Base-by-base conservation (phyloP, 371 early-diverging fungal species). In the Massospora cicadina region DNA sequence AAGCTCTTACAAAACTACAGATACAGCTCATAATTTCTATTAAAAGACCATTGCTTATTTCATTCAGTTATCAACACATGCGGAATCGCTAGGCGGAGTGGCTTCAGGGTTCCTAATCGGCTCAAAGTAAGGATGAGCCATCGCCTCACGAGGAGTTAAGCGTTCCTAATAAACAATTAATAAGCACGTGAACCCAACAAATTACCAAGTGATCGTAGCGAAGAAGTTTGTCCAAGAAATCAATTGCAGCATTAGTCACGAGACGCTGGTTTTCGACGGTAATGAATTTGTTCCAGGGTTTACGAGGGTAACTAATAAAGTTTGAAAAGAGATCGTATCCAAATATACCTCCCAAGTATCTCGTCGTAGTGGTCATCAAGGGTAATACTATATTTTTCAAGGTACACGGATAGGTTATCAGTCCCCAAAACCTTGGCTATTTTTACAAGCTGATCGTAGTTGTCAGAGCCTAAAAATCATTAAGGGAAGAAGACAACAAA, bases 401-500 rank as follows among this genome's bases (percentile, higher is more conserved):
- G 73, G 72, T 99, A 99, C 23, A 77, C 80, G 68, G 82, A 77
- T 58, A 99, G 77, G 54, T 91, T 91, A 57, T 93, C 89, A 7
- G 92, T 95, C 54, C 99, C 99, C 54, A 98, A 79, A 3, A 92
- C 86, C 72, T 90, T 90, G 54, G 96, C 93, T 73, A 99, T 98
- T 77, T 92, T 93, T 54, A 95, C 91, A 63, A 99, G 81, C 75
- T 99, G 99, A 72, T 98, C 98, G 70, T 89, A 87, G 76, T 98
- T 98, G 75, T 97, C 96, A 10, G 63, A 63, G 24, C 63, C 63
- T 63, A 43, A 23, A 7, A 56, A 23, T 13, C 26, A 23, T 23
- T 7, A 33, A 13, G 53, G 29, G 13, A 33, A 26, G 7, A 56
- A 24, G 21, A 23, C 7, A 21, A 24, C 26, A 21, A 62, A 88